Percentiles rank a stretch among this genome's conserved stretches.
phyloP scores from a whole-genome alignment of 331 rosid species.

The Quercus phellos region DNA sequence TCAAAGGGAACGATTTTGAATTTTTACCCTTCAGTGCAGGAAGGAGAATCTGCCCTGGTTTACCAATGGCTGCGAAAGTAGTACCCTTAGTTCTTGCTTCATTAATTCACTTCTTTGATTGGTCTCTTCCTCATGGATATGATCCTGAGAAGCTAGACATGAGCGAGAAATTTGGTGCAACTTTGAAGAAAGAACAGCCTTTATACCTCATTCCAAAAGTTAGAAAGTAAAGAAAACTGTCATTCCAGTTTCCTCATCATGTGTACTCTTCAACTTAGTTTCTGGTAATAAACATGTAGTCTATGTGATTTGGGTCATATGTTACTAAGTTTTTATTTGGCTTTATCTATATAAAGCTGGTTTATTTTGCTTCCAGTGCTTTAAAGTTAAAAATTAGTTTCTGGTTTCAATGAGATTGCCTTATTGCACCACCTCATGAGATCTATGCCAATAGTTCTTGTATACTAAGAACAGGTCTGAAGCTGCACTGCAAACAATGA shows the following conservation, averaged over 20 bases:
- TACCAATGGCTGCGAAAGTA: slow-evolving; percentile 13
- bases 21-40: slow-evolving; percentile 20
- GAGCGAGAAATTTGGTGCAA: slow-evolving; percentile 16
- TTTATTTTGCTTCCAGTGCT: background rate
- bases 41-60: slow-evolving; percentile 23
- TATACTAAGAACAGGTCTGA: background rate
- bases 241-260: background rate
- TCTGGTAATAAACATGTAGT: background rate
- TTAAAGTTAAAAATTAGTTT: background rate
- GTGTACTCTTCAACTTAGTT: background rate
- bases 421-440: background rate
- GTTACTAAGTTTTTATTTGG: background rate
- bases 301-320: background rate
- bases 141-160: background rate
- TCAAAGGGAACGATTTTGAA: slow-evolving; percentile 15
- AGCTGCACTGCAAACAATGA: no score
- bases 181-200: slow-evolving; percentile 5
- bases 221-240: background rate
- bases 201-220: slow-evolving; percentile 1
- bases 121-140: slow-evolving; percentile 14
- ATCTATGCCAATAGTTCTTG: no score
- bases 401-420: slow-evolving; percentile 2
- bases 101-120: slow-evolving; percentile 10
- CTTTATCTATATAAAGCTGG: background rate
- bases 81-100: slow-evolving; percentile 10